Evolutionary conservation across 2,329 filamentous ascomycete genomes (phyloP).

Genomic region (Calonectria ilicicola): DNA sequence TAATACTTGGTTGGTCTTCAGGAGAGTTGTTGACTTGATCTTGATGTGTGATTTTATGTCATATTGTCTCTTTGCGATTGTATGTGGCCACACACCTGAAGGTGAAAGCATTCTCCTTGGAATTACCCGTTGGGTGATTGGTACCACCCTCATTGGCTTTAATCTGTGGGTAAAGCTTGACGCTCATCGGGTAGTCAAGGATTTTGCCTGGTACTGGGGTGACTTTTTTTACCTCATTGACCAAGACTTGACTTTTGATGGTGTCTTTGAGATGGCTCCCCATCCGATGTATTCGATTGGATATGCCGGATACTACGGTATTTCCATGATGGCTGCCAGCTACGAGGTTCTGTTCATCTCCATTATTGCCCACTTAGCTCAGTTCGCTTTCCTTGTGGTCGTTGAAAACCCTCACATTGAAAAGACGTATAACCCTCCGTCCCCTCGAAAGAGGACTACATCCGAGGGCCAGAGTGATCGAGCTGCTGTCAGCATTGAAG

Average conservation of each 20-base stretch:
- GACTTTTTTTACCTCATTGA: conserved; percentile 99
- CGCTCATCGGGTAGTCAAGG: conserved; percentile 96
- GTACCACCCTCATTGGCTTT: conserved; percentile 85
- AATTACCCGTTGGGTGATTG: conserved; percentile 80
- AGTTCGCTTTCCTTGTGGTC: conserved; percentile 90
- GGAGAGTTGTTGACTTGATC: conserved; percentile 94
- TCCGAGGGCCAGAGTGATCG: conserved; percentile 48
- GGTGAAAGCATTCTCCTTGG: conserved; percentile 79
- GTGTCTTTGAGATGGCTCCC: conserved; percentile 98
- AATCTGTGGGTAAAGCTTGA: conserved; percentile 99
- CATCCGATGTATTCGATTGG: conserved; percentile 99
- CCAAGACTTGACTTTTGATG: conserved; percentile 97
- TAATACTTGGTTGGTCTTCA: conserved; percentile 98
- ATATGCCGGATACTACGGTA: conserved; percentile 97
- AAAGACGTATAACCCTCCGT: conserved; percentile 93
- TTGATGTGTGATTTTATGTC: conserved; percentile 99
- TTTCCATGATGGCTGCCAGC: conserved; percentile 97
- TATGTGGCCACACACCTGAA: conserved; percentile 81
- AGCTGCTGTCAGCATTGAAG: conserved; percentile 38
- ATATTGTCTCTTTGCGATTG: conserved; percentile 94
- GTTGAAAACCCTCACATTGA: conserved; percentile 99
- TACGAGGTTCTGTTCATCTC: conserved; percentile 98
- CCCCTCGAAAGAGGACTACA: conserved; percentile 72
- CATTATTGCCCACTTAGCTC: conserved; percentile 91
- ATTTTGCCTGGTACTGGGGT: conserved; percentile 99